Evolutionary conservation across 2,329 filamentous ascomycete species (phyloP), one percentile per base, ranked within the genome.

Genomic region (Apiospora marii): DNA sequence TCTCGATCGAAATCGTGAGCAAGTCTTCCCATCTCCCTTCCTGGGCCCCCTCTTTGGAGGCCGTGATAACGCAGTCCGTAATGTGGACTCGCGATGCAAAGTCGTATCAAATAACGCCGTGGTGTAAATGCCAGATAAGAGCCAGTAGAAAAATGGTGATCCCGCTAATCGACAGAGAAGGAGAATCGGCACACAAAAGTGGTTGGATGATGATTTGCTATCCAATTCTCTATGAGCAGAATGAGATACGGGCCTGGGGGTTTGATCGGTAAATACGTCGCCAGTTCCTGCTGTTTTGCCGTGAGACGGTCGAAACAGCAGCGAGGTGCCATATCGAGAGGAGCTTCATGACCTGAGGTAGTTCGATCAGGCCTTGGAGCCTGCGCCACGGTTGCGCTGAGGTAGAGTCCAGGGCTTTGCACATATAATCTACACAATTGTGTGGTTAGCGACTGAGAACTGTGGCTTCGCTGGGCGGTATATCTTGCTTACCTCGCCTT

Each of bases 401-500:
- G 92, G 92, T 69, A 94, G 84, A 69, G 91, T 91, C 92, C 92
- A 94, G 22, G 92, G 92, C 77, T 90, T 89, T 67, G 89, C 85
- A 80, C 92, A 93, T 71, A 93, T 89, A 72, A 92, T 88, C 91
- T 93, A 72, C 72, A 44, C 30, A 68, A 58, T 30, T 14, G 22
- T 16, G 24, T 13, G 67, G 19, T 73, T 73, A 72, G 72, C 53
- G 22, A 14, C 3, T 69, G 69, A 68, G 68, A 51, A 19, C 24
- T 75, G 41, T 58, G 41, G 41, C 12, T 3, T 5, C 7, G 8
- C 8, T 3, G 68, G 16, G 37, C 19, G 37, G n/a, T 22, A 61
- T 44, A 71, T 24, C 71, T 22, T 76, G 86, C 92, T 81, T 84
- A 98, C 95, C 92, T 99, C 96, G 83, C 96, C 96, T 83, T 99